phyloP scores from a whole-genome alignment of 352 stramenopile genomes.

The Phytophthora cactorum region DNA sequence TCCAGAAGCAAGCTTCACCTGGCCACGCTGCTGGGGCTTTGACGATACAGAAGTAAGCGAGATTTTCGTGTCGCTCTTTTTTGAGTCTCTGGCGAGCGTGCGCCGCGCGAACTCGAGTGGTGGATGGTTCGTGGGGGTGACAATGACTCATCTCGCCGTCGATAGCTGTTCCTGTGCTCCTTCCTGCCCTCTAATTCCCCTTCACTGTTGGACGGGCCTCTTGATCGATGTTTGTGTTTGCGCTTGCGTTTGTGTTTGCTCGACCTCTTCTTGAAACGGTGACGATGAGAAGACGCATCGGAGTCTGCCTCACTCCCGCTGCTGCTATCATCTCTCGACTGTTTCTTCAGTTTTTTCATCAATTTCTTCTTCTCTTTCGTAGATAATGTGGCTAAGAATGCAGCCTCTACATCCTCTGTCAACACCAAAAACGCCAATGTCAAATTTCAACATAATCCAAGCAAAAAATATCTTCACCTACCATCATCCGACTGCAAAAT shows the following conservation, averaged over 20 bases:
- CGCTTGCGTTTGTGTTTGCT: conserved; percentile 42
- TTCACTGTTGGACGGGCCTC: conserved; percentile 9
- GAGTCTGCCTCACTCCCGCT: conserved; percentile 30
- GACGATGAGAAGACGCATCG: conserved; percentile 12
- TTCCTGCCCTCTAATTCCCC: not conserved
- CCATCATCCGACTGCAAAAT: conserved; percentile 77
- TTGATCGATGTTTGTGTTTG: conserved; percentile 27
- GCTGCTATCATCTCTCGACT: conserved; percentile 9
- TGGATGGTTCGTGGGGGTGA: not conserved
- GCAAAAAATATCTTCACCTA: not conserved
- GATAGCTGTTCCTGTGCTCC: not conserved
- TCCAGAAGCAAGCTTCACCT: too few relatives aligned
- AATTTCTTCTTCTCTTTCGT: conserved; percentile 69
- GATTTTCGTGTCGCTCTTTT: not conserved
- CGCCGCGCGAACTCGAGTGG: too few relatives aligned
- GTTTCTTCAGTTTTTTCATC: conserved; percentile 65
- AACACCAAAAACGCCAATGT: conserved; percentile 6
- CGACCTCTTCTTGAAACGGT: conserved; percentile 34
- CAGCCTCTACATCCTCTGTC: conserved; percentile 20
- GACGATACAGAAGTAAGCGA: too few relatives aligned
- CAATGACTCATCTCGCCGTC: conserved; percentile 14
- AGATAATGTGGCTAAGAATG: conserved; percentile 61
- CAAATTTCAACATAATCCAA: not conserved
- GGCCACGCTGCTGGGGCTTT: too few relatives aligned
- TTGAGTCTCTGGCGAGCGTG: too few relatives aligned